phyloP scores from a whole-genome alignment of 495 filamentous ascomycete genomes.

The Neohortaea acidophila region DNA sequence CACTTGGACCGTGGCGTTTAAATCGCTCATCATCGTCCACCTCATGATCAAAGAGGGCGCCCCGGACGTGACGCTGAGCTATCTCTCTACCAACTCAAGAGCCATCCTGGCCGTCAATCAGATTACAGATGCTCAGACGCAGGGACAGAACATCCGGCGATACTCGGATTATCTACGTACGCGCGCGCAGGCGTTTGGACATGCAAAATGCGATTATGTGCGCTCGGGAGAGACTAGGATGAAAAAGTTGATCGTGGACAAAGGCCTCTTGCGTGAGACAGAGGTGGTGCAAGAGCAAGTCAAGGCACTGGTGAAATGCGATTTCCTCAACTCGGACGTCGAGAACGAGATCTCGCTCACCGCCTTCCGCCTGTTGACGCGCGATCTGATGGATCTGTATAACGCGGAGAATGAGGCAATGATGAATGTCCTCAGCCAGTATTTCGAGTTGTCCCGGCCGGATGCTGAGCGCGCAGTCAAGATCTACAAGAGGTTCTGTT shows the following conservation, averaged over 20 bases:
- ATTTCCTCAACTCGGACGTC: conserved; percentile 71
- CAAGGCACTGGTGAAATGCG: conserved; percentile 68
- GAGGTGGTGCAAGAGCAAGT: conserved; percentile 86
- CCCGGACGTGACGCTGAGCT: conserved; percentile 71
- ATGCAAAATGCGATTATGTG: conserved; percentile 82
- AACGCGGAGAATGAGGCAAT: conserved; percentile 94
- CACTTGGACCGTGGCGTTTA: conserved; percentile 97
- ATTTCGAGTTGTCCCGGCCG: conserved; percentile 91
- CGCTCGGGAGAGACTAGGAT: conserved; percentile 65
- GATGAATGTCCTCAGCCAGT: conserved; percentile 97
- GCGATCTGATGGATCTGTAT: conserved; percentile 81
- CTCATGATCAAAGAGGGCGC: conserved; percentile 96
- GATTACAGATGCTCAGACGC: conserved; percentile 91
- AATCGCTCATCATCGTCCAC: conserved; percentile 86
- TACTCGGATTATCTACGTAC: conserved; percentile 79
- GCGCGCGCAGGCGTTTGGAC: conserved; percentile 64
- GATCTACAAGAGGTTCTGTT: conserved; percentile 87
- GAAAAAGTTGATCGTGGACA: conserved; percentile 78
- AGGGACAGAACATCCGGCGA: conserved; percentile 85
- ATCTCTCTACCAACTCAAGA: conserved; percentile 64
- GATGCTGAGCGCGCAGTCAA: conserved; percentile 84
- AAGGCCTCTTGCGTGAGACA: conserved; percentile 83
- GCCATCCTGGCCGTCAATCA: conserved; percentile 69
- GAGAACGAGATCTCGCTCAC: conserved; percentile 97
- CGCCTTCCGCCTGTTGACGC: conserved; percentile 82